Percentiles rank a stretch among this genome's conserved stretches.
Evolutionary conservation across 805 yeast species (phyloP).

Genomic region (Lipomyces yamanashiensis): DNA sequence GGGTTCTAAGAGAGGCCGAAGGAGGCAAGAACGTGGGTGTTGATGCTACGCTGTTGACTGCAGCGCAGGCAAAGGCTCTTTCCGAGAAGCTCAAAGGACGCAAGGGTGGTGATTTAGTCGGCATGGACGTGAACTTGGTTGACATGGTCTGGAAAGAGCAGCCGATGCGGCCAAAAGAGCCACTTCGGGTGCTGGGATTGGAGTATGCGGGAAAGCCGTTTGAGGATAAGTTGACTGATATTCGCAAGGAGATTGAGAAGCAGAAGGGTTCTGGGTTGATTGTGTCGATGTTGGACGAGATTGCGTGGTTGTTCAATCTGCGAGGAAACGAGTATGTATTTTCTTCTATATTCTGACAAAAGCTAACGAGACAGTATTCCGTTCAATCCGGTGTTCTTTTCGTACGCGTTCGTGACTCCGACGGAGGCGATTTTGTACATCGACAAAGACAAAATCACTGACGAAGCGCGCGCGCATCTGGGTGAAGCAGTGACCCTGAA

Average conservation of each 20-base stretch:
- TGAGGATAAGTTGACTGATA: slow-evolving; percentile 58
- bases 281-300: slow-evolving; percentile 79
- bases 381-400: slow-evolving; percentile 84
- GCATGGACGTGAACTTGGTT: slow-evolving; percentile 67
- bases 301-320: slow-evolving; percentile 87
- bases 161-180: slow-evolving; percentile 62
- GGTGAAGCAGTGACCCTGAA: slow-evolving; percentile 53
- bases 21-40: slow-evolving; percentile 67
- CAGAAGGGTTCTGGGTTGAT: slow-evolving; percentile 54
- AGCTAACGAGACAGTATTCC: slow-evolving; percentile 51
- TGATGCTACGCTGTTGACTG: slow-evolving; percentile 75
- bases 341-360: background rate
- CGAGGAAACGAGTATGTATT: slow-evolving; percentile 73
- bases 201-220: slow-evolving; percentile 70
- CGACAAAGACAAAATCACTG: slow-evolving; percentile 52
- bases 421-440: slow-evolving; percentile 56
- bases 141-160: slow-evolving; percentile 77
- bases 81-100: slow-evolving; percentile 38
- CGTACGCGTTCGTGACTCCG: slow-evolving; percentile 59
- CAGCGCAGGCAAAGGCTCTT: slow-evolving; percentile 40
- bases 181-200: slow-evolving; percentile 56
- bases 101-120: slow-evolving; percentile 49
- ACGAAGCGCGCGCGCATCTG: slow-evolving; percentile 50
- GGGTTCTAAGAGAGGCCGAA: slow-evolving; percentile 65
- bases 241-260: slow-evolving; percentile 42